A percentile compares a stretch with the other conserved stretches of the same genome.
These are phyloP conservation scores for Schrenkiella parvula DNA, from an alignment of 345 rosid species.

Conservation along the genomic window DNA sequence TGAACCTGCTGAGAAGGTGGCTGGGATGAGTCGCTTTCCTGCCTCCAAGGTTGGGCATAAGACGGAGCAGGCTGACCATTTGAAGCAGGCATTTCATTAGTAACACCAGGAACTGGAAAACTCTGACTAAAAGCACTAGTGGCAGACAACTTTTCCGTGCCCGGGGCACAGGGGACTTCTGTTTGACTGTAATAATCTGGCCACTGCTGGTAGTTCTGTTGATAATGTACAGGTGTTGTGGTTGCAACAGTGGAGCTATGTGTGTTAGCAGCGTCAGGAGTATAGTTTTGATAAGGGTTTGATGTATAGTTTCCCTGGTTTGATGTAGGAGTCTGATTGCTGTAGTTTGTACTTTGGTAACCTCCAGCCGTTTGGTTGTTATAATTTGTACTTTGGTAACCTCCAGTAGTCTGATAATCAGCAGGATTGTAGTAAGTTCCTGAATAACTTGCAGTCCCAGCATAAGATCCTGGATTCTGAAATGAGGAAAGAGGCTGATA, in stretches of 20 bases:
- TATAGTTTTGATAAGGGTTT: slow-evolving; percentile 63
- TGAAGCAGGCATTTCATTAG: slow-evolving; percentile 53
- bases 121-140: slow-evolving; percentile 50
- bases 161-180: slow-evolving; percentile 98
- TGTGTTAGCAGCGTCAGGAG: slow-evolving; percentile 49
- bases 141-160: slow-evolving; percentile 79
- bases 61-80: slow-evolving; percentile 56
- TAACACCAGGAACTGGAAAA: slow-evolving; percentile 48
- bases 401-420: slow-evolving; percentile 99
- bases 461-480: slow-evolving; percentile 99
- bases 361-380: slow-evolving; percentile 75
- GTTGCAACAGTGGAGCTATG: slow-evolving; percentile 51
- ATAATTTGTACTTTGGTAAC: slow-evolving; percentile 72
- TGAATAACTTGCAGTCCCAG: slow-evolving; percentile 95
- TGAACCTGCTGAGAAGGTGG: slow-evolving; percentile 72
- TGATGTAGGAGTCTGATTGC: slow-evolving; percentile 57
- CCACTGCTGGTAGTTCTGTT: slow-evolving; percentile 86
- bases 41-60: slow-evolving; percentile 59
- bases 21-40: slow-evolving; percentile 52
- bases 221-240: slow-evolving; percentile 58
- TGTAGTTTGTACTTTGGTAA: slow-evolving; percentile 68
- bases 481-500: slow-evolving; percentile 98
- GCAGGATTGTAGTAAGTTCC: slow-evolving; percentile 97
- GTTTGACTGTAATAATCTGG: slow-evolving; percentile 75
- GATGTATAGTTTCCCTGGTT: slow-evolving; percentile 63